phyloP scores from a whole-genome alignment of 2,329 filamentous ascomycete species.

The Ascochyta lentis region DNA sequence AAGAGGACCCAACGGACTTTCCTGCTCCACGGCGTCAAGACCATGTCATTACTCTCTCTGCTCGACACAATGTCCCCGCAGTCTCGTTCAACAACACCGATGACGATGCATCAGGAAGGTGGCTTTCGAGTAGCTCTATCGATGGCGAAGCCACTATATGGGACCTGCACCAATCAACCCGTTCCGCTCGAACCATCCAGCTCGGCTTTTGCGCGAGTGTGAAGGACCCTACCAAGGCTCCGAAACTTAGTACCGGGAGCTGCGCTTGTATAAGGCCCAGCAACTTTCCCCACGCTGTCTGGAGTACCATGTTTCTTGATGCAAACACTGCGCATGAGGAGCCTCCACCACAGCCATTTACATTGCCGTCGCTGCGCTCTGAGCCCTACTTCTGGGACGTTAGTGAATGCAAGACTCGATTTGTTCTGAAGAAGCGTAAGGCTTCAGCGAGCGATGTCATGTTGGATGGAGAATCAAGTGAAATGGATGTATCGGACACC shows the following conservation, averaged over 20 bases:
- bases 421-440: constrained; percentile 8
- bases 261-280: constrained; percentile 22
- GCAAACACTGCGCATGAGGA: constrained; percentile 31
- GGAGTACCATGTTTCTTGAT: constrained; percentile 41
- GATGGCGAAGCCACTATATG: constrained; percentile 58
- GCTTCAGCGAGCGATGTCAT: background rate
- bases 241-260: constrained; percentile 7
- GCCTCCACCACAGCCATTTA: background rate
- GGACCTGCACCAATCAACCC: constrained; percentile 46
- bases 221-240: constrained; percentile 12
- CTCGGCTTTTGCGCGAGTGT: constrained; percentile 36
- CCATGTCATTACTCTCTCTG: constrained; percentile 28
- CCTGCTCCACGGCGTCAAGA: constrained; percentile 36
- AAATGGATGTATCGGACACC: constrained; percentile 14
- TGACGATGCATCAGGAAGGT: constrained; percentile 61
- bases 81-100: constrained; percentile 66
- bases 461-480: background rate
- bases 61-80: constrained; percentile 60
- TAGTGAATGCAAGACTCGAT: constrained; percentile 11
- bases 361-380: background rate
- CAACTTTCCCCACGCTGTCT: constrained; percentile 32
- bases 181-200: constrained; percentile 25
- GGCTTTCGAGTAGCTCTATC: constrained; percentile 66
- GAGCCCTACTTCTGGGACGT: constrained; percentile 20
- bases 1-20: constrained; percentile 25